Evolutionary conservation across 495 filamentous ascomycete genomes (phyloP), one percentile per base, ranked within the genome.

Genomic region (Trichoderma orchidacearum): DNA sequence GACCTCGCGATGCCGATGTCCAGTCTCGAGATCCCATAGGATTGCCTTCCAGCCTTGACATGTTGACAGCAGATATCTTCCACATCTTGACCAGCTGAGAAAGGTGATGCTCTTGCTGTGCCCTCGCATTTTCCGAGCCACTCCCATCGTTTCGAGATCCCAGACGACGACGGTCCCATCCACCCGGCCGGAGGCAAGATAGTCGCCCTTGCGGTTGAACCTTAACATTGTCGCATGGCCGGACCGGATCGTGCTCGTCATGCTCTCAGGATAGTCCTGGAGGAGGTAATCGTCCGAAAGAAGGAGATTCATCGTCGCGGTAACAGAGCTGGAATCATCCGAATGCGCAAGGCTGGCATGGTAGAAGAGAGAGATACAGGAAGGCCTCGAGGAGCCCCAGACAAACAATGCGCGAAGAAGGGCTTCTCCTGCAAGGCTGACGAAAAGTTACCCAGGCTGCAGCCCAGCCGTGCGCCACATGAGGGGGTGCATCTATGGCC

Each of bases 101-200:
- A 87, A 93, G 58, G 93, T 89, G 36, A 97, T 87, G 63, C 93
- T 90, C 58, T 85, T 77, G 17, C 87, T 92, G 71, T 99, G 93
- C 6, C 93, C 93, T 54, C 87, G 81, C 31, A 97, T 76, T 68
- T 96, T 96, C 56, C 90, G 84, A 36, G 93, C 93, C 17, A 97
- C 85, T 34, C 92, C 90, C 75, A 91, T 93, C 28, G 94, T 97
- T 66, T 96, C 94, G 38, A 96, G 78, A 66, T 99, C 93, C 75
- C 95, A 99, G 54, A 99, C 86, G 31, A 96, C 86, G 48, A 97
- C 86, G 15, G 85, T 90, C 60, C 93, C 93, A 72, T 97, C 91
- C 58, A 87, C 90, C 68, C 93, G 82, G 66, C 93, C 93, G 28
- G 90, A 90, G 36, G 93, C 93, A 58, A 98, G 83, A 62, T 91